A percentile compares a stretch with the other conserved stretches of the same genome.
phyloP scores from a whole-genome alignment of 2,329 filamentous ascomycete species.

The Fusarium coicis region DNA sequence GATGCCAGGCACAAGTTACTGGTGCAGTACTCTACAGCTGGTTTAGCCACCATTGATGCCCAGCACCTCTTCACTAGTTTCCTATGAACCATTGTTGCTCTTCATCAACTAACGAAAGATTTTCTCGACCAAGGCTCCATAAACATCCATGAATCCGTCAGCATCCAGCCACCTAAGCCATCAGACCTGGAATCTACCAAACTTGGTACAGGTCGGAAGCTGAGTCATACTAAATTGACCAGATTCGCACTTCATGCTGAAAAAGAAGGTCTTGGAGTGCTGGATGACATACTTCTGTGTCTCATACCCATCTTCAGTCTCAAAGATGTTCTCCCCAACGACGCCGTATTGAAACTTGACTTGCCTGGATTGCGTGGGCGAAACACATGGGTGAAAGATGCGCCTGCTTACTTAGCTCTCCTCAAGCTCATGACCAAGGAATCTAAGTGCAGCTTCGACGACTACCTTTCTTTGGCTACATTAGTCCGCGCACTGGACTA shows the following conservation, averaged over 20 bases:
- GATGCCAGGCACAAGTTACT: not conserved
- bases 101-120: not conserved
- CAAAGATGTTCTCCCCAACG: not conserved
- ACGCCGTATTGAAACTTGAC: not conserved
- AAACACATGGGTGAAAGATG: not conserved
- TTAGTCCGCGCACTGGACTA: not conserved
- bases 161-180: not conserved
- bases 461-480: not conserved
- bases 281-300: not conserved
- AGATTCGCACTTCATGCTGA: not conserved
- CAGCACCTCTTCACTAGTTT: not conserved
- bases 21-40: not conserved
- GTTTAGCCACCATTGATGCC: not conserved
- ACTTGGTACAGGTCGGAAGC: not conserved
- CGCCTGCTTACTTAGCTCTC: not conserved
- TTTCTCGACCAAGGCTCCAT: not conserved
- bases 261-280: not conserved
- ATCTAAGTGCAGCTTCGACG: fast-evolving
- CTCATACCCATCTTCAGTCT: not conserved
- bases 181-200: not conserved
- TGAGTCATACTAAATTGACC: not conserved
- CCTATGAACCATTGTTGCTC: not conserved
- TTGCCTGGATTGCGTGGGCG: not conserved
- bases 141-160: not conserved
- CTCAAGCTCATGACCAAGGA: not conserved